phyloP scores from a whole-genome alignment of 2,329 filamentous ascomycete genomes.

The Neopestalotiopsis clavispora region DNA sequence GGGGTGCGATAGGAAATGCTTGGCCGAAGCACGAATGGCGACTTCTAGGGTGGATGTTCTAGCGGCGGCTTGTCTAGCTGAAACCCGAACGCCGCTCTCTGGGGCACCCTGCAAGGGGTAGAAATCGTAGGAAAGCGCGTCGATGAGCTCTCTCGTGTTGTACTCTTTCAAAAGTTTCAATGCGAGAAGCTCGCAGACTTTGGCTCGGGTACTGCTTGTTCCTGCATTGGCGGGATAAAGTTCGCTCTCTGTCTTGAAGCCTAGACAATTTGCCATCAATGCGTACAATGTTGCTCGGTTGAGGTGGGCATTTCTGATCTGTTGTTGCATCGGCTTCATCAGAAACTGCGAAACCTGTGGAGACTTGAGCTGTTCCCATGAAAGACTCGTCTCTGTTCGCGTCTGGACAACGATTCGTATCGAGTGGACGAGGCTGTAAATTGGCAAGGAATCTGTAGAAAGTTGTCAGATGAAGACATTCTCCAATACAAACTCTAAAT shows the following conservation, averaged over 20 bases:
- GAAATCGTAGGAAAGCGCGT: constrained; percentile 94
- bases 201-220: constrained; percentile 80
- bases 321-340: constrained; percentile 92
- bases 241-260: constrained; percentile 88
- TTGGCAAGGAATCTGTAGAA: constrained; percentile 75
- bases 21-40: constrained; percentile 89
- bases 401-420: constrained; percentile 84
- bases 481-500: background rate
- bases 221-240: constrained; percentile 83
- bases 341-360: constrained; percentile 96
- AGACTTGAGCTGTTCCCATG: constrained; percentile 95
- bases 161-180: constrained; percentile 92
- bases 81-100: constrained; percentile 36
- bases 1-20: constrained; percentile 89
- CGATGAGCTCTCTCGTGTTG: constrained; percentile 86
- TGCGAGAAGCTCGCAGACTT: constrained; percentile 88
- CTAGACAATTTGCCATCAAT: constrained; percentile 89
- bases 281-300: constrained; percentile 87
- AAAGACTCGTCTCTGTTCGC: constrained; percentile 87
- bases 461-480: background rate
- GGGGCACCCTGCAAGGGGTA: constrained; percentile 85
- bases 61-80: constrained; percentile 61
- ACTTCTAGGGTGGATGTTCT: constrained; percentile 91
- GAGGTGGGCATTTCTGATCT: constrained; percentile 83
- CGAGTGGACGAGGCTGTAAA: constrained; percentile 89